These are phyloP conservation scores for Aspergillus leporis DNA, from an alignment of 495 filamentous ascomycete species.

Conservation along the genomic window DNA sequence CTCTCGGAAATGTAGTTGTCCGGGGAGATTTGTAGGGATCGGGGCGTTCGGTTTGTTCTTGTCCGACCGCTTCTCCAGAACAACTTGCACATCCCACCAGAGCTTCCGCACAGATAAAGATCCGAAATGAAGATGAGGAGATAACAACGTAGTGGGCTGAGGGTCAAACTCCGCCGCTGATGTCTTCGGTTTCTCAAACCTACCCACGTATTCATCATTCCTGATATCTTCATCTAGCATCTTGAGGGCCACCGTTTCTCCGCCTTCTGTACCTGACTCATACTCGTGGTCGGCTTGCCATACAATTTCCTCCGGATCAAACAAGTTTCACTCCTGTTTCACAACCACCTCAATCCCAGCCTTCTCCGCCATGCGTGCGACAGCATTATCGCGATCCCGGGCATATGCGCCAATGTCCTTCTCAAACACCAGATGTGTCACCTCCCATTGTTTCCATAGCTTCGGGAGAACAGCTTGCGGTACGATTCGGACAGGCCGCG, in stretches of 20 bases:
- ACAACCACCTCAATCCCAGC: conserved; percentile 64
- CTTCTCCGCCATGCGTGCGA: conserved; percentile 55
- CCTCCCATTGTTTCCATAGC: conserved; percentile 65
- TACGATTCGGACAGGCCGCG: no score
- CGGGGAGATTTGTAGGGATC: conserved; percentile 62
- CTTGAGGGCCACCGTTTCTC: conserved; percentile 57
- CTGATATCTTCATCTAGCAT: conserved; percentile 50
- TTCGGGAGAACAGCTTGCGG: conserved; percentile 67
- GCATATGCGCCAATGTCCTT: conserved; percentile 73
- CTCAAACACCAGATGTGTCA: conserved; percentile 72
- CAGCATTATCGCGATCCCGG: conserved; percentile 54
- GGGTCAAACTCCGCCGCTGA: conserved; percentile 68
- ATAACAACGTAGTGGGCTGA: conserved; percentile 66
- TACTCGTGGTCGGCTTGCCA: conserved; percentile 69
- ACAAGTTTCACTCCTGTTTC: conserved; percentile 62
- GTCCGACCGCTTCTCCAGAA: conserved; percentile 47
- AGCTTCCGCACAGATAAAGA: conserved; percentile 61
- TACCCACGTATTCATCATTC: conserved; percentile 62
- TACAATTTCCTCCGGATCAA: conserved; percentile 66
- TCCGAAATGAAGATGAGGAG: conserved; percentile 72
- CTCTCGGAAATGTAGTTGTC: conserved; percentile 70
- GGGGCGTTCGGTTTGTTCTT: conserved; percentile 47
- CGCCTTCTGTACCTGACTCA: conserved; percentile 58
- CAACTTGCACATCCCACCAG: conserved; percentile 64
- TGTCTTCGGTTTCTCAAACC: conserved; percentile 69